Conservation (phyloP, 805 yeast genomes). For the Yamadazyma takamatsuzukensis region DNA sequence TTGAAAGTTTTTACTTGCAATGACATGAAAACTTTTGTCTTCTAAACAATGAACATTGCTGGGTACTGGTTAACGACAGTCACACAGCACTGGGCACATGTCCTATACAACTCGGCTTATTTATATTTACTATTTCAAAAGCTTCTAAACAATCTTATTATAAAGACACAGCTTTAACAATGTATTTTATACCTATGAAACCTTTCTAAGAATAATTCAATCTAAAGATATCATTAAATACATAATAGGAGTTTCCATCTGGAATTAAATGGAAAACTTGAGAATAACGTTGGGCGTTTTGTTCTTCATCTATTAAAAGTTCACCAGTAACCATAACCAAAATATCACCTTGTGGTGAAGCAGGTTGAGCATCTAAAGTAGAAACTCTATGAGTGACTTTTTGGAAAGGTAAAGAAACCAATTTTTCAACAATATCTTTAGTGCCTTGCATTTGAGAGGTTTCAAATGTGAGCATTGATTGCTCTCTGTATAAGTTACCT, state of each 20-base stretch:
- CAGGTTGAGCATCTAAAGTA: conserved; percentile 97
- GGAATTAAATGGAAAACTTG: conserved; percentile 97
- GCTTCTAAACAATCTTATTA: no score
- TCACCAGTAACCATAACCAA: conserved; percentile 98
- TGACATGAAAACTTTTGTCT: no score
- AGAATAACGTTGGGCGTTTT: conserved; percentile 92
- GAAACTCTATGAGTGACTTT: conserved; percentile 92
- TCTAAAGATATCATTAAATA: conserved; percentile 95
- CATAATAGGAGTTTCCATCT: conserved; percentile 87
- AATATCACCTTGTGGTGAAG: conserved; percentile 86
- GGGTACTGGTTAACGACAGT: no score
- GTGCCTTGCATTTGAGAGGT: conserved; percentile 93
- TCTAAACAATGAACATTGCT: no score
- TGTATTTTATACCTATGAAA: no score
- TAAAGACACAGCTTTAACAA: conserved; percentile 2
- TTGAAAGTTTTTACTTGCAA: no score
- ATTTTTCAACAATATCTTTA: conserved; percentile 86
- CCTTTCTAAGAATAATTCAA: conserved; percentile 83
- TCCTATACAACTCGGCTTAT: no score
- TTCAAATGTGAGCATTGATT: conserved; percentile 97
- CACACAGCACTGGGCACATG: no score
- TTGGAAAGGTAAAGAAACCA: conserved; percentile 82
- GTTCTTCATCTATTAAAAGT: conserved; percentile 88
- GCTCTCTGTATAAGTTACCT: conserved; percentile 92
- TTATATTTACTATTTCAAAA: no score